Evolutionary conservation across 2,329 filamentous ascomycete genomes (phyloP).

Genomic region (Ascochyta fabae): DNA sequence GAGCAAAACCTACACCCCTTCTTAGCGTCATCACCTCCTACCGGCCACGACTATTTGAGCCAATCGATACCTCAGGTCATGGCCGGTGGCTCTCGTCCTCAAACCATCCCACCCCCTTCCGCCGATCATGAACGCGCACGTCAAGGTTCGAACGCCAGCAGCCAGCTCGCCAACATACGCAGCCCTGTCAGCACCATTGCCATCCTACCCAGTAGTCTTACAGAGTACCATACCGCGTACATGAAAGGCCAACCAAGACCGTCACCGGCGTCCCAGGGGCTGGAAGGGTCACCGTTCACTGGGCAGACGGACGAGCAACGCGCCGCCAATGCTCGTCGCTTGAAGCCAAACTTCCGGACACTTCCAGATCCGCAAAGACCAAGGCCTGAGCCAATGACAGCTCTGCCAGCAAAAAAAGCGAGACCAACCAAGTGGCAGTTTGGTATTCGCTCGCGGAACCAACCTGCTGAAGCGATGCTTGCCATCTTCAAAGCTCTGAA

Average conservation of each 20-base stretch:
- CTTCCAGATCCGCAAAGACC: constrained; percentile 63
- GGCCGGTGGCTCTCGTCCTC: constrained; percentile 41
- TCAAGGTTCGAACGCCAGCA: constrained; percentile 53
- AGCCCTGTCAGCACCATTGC: constrained; percentile 77
- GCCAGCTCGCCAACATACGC: constrained; percentile 44
- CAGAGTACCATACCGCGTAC: constrained; percentile 87
- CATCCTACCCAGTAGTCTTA: constrained; percentile 88
- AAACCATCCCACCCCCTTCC: constrained; percentile 33
- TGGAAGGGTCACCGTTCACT: constrained; percentile 48
- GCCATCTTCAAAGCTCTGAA: constrained; percentile 93
- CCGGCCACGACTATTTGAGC: constrained; percentile 50
- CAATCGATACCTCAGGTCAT: constrained; percentile 44
- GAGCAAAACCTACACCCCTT: constrained; percentile 60
- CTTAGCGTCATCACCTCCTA: constrained; percentile 63
- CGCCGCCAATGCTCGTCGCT: constrained; percentile 77
- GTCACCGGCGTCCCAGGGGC: constrained; percentile 26
- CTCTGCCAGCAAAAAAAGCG: constrained; percentile 69
- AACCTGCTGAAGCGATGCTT: constrained; percentile 89
- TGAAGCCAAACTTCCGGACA: constrained; percentile 84
- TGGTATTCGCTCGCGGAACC: constrained; percentile 91
- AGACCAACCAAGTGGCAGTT: constrained; percentile 97
- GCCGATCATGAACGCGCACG: constrained; percentile 50
- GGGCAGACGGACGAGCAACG: constrained; percentile 66
- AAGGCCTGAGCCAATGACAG: constrained; percentile 62
- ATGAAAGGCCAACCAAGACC: constrained; percentile 70